phyloP scores from a whole-genome alignment of 73 alveolate species.

The Paraurostyla sp. region DNA sequence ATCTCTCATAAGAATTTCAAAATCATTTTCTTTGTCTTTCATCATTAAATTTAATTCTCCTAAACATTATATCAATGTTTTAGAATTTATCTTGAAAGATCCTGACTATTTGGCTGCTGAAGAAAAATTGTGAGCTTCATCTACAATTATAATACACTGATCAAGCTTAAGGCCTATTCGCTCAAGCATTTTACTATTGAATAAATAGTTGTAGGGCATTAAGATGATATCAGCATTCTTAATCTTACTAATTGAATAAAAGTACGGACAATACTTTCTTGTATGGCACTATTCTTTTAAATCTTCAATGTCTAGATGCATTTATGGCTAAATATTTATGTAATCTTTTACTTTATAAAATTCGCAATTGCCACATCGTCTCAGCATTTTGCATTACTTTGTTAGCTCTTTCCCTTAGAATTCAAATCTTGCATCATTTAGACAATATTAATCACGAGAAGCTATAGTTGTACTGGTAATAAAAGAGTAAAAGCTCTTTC shows the following conservation, averaged over 20 bases:
- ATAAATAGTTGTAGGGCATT: constrained; percentile 74
- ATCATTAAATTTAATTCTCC: neutral
- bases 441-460: neutral
- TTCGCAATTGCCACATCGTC: neutral
- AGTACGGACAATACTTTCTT: constrained; percentile 61
- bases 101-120: constrained; percentile 68
- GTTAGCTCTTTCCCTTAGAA: neutral
- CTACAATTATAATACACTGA: constrained; percentile 83
- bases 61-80: neutral
- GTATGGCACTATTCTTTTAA: neutral
- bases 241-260: constrained; percentile 54
- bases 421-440: neutral
- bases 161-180: constrained; percentile 69
- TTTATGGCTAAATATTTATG: neutral
- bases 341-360: neutral
- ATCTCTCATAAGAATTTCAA: neutral
- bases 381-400: neutral
- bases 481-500: neutral
- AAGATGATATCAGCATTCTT: constrained; percentile 52
- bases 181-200: constrained; percentile 73
- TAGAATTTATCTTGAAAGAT: neutral
- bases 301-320: constrained; percentile 48
- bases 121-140: constrained; percentile 92
- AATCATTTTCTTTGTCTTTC: too few relatives aligned
- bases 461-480: neutral